Evolutionary conservation across 305 asterid genomes (phyloP), one percentile per base, ranked within the genome.

Genomic region (Rubia occidens): DNA sequence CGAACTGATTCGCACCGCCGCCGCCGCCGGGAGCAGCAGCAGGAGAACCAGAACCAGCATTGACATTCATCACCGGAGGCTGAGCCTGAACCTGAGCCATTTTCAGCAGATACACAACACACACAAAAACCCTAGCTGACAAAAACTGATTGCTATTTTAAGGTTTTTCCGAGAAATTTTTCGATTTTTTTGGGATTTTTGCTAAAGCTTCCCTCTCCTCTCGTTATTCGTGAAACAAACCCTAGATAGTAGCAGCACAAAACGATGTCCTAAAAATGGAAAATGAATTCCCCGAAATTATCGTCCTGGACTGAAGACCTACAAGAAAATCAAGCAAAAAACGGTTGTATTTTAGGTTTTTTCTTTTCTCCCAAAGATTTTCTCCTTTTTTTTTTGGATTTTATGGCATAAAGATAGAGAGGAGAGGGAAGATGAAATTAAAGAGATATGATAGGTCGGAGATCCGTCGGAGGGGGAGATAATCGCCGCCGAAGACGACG

Each of bases 1-100:
- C 96, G 43, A 82, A 77, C 80, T 90, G 95, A 54, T 72, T 77
- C 60, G 63, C 76, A 5, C 79, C 81, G 17, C 74, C 75, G 54
- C 9, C 58, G 58, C 21, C 58, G 58, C 21, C 21, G 9, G 58
- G 21, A 51, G 58, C 58, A 6, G 58, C 21, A 17, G 9, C 21
- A n/a, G 21, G 21, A 3, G 58, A 51, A 51, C 17, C 58, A 20
- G 24, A 51, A 14, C 64, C 73, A 68, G 59, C 73, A 67, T 70
- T 71, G 63, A 39, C 76, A 40, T 54, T 64, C 75, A 71, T 82
- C 71, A 69, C 81, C 81, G 81, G 88, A 62, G 83, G 82, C 83
- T 89, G 96, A 75, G 75, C 83, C 89, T 89, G 97, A 79, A 82
- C 87, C 86, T 85, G 97, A 78, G 93, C 95, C 96, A 90, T 87